Percentiles rank a stretch among this genome's conserved stretches.
phyloP scores from a whole-genome alignment of 1,284 basidiomycete species.

The Austropuccinia psidii region DNA sequence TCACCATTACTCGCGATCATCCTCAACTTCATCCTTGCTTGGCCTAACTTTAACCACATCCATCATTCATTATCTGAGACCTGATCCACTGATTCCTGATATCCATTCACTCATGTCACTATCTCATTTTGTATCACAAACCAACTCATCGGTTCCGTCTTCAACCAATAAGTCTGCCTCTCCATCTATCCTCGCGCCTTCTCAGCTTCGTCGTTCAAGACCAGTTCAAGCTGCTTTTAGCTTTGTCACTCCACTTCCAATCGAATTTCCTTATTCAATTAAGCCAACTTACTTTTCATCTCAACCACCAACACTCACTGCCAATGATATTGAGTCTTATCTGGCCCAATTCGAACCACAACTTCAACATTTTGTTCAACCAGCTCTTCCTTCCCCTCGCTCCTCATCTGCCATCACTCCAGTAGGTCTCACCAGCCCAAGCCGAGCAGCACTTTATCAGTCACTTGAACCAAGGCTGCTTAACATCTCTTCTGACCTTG shows the following conservation, averaged over 20 bases:
- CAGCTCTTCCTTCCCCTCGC: background rate
- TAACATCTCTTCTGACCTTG: conserved; percentile 57
- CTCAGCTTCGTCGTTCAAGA: background rate
- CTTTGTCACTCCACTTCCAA: background rate
- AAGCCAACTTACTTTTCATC: background rate
- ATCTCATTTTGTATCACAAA: too few relatives aligned
- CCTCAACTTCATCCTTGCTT: too few relatives aligned
- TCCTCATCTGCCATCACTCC: background rate
- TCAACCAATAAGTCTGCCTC: background rate
- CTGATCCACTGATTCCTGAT: background rate
- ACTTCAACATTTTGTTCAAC: background rate
- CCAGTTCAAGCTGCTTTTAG: background rate
- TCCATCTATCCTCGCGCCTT: background rate
- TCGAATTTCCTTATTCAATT: background rate
- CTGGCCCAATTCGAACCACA: background rate
- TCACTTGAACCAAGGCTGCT: conserved; percentile 52
- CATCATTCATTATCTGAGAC: background rate
- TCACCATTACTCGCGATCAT: too few relatives aligned
- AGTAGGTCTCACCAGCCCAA: background rate
- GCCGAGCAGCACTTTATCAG: background rate
- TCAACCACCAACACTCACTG: background rate
- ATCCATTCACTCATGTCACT: too few relatives aligned
- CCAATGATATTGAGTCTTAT: background rate
- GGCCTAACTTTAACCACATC: too few relatives aligned
- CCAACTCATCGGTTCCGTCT: background rate